A percentile compares a stretch with the other conserved stretches of the same genome.
These are phyloP conservation scores for Ogataea glucozyma DNA, from an alignment of 805 yeast species.

Conservation along the genomic window DNA sequence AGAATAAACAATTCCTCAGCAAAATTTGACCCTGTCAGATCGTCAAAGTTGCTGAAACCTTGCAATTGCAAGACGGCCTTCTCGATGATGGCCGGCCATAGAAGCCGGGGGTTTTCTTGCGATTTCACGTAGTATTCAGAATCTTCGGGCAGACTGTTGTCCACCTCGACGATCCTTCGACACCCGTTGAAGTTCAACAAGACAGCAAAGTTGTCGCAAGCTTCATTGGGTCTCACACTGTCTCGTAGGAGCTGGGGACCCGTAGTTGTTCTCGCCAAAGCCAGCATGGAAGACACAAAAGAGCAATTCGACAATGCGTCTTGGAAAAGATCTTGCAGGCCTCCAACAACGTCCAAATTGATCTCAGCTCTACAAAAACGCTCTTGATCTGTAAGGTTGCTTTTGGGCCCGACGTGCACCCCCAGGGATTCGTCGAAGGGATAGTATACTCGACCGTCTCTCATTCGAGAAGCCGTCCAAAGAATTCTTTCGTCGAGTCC, in stretches of 20 bases:
- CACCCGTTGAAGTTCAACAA: constrained; percentile 54
- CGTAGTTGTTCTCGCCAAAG: constrained; percentile 39
- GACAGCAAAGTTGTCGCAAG: constrained; percentile 34
- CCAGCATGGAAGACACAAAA: constrained; percentile 65
- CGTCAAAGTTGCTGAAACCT: constrained; percentile 49
- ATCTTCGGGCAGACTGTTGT: constrained; percentile 41
- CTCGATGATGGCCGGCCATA: constrained; percentile 77
- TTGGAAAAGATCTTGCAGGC: constrained; percentile 42
- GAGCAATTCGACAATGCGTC: constrained; percentile 69
- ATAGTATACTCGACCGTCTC: constrained; percentile 4
- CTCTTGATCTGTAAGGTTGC: background rate
- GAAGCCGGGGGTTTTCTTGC: constrained; percentile 32
- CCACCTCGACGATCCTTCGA: constrained; percentile 46
- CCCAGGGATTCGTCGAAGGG: constrained; percentile 12
- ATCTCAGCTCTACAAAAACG: constrained; percentile 5
- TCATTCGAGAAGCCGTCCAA: constrained; percentile 27
- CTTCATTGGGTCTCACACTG: constrained; percentile 32
- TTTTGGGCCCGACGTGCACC: constrained; percentile 12
- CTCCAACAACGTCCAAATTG: constrained; percentile 11
- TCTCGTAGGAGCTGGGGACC: constrained; percentile 26
- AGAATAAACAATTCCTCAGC: constrained; percentile 66
- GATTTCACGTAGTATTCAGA: constrained; percentile 38
- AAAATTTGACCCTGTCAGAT: constrained; percentile 74
- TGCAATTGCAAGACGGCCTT: constrained; percentile 65
- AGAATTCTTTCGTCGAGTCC: constrained; percentile 19